Conservation (phyloP, 805 yeast genomes). For the Myxozyma melibiosi region DNA sequence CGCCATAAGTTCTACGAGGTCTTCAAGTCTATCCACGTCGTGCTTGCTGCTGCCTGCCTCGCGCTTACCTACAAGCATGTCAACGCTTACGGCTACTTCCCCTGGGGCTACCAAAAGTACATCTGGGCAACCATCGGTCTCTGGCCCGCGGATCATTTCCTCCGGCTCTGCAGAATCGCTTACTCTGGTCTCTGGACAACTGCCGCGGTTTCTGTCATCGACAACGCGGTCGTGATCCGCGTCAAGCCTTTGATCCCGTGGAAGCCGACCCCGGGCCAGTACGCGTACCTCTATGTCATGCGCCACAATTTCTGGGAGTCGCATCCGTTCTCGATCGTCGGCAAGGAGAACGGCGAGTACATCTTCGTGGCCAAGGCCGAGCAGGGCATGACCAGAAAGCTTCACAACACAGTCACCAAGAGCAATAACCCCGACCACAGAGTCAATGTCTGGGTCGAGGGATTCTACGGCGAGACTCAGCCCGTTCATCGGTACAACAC, state of each 20-base stretch:
- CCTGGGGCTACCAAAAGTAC: conserved; percentile 44
- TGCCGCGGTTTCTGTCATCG: conserved; percentile 6
- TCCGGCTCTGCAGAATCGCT: conserved; percentile 57
- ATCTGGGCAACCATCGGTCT: conserved; percentile 56
- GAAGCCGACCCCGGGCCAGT: conserved; percentile 32
- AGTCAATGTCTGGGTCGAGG: conserved; percentile 50
- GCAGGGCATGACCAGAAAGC: conserved; percentile 15
- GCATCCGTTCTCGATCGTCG: conserved; percentile 27
- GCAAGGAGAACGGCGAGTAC: conserved; percentile 14
- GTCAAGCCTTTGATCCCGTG: conserved; percentile 20
- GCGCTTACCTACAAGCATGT: conserved; percentile 58
- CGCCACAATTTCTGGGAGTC: conserved; percentile 31
- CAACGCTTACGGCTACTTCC: conserved; percentile 54
- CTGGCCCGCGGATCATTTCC: conserved; percentile 69
- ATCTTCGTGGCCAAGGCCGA: conserved; percentile 20
- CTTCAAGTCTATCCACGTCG: conserved; percentile 59
- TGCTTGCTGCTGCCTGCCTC: conserved; percentile 56
- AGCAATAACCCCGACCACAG: not conserved
- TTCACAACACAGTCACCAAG: conserved; percentile 5
- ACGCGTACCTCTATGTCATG: conserved; percentile 30
- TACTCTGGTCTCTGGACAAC: conserved; percentile 12
- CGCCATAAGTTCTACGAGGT: conserved; percentile 54
- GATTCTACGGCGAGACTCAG: conserved; percentile 57
- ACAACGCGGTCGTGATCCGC: conserved; percentile 12
- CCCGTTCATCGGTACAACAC: conserved; percentile 53